These are phyloP conservation scores for Gypsophila paniculata DNA, from an alignment of 179 eudicot species.

Conservation along the genomic window DNA sequence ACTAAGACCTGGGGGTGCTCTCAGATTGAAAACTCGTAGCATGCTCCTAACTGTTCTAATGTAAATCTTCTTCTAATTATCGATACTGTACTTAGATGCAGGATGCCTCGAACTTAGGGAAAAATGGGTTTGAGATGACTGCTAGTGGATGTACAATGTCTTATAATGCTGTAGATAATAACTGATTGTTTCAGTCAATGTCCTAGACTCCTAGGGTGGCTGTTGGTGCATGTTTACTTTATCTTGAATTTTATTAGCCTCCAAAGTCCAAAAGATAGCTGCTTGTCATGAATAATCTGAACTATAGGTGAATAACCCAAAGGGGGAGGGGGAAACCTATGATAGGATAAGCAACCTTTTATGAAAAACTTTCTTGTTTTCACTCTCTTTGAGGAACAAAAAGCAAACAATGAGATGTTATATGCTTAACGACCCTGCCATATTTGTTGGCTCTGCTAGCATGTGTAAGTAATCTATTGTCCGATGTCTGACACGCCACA, in stretches of 20 bases:
- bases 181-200: background rate
- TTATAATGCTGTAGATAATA: background rate
- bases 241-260: background rate
- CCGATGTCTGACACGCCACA: too few relatives aligned
- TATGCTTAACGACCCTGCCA: background rate
- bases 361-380: too few relatives aligned
- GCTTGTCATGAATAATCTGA: too few relatives aligned
- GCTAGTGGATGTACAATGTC: background rate
- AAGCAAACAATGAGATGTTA: background rate
- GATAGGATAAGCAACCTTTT: background rate
- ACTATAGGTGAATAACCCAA: too few relatives aligned
- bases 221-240: background rate
- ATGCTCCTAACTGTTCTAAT: too few relatives aligned
- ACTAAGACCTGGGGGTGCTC: too few relatives aligned
- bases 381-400: background rate
- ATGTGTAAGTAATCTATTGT: background rate
- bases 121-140: background rate
- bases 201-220: background rate
- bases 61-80: too few relatives aligned
- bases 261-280: background rate
- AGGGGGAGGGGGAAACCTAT: too few relatives aligned
- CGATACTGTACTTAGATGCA: too few relatives aligned
- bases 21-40: too few relatives aligned
- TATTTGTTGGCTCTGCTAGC: background rate
- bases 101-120: background rate